These are phyloP conservation scores for Paraconiothyrium brasiliense DNA, from an alignment of 2,329 filamentous ascomycete species.

Conservation along the genomic window DNA sequence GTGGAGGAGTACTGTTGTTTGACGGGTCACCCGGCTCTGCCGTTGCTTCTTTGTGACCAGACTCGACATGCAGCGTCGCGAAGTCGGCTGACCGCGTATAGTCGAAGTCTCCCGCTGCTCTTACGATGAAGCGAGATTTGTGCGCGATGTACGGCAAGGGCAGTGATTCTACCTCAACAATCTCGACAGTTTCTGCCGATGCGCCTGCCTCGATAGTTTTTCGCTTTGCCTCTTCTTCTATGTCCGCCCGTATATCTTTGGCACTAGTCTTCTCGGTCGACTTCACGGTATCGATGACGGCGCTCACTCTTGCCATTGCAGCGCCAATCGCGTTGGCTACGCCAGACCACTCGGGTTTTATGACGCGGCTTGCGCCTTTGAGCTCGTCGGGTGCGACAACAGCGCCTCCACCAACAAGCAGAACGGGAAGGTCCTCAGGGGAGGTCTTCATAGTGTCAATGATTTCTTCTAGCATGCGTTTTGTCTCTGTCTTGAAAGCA, in stretches of 20 bases:
- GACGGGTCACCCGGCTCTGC: slow-evolving; percentile 15
- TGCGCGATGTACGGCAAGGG: slow-evolving; percentile 65
- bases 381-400: slow-evolving; percentile 66
- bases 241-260: slow-evolving; percentile 47
- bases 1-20: slow-evolving; percentile 23
- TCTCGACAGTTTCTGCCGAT: slow-evolving; percentile 38
- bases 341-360: slow-evolving; percentile 66
- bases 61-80: slow-evolving; percentile 31
- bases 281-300: slow-evolving; percentile 53
- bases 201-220: slow-evolving; percentile 53
- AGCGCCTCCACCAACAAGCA: slow-evolving; percentile 71
- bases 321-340: slow-evolving; percentile 74
- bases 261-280: slow-evolving; percentile 47
- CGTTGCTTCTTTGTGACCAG: slow-evolving; percentile 29
- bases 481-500: slow-evolving; percentile 55
- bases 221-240: slow-evolving; percentile 50
- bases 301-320: slow-evolving; percentile 67
- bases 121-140: slow-evolving; percentile 61
- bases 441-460: slow-evolving; percentile 72
- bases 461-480: slow-evolving; percentile 63
- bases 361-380: slow-evolving; percentile 64
- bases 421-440: slow-evolving; percentile 65
- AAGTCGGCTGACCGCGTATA: slow-evolving; percentile 44
- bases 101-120: slow-evolving; percentile 64
- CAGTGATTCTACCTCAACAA: slow-evolving; percentile 56